Evolutionary conservation across 306 rosid species (phyloP), one percentile per base, ranked within the genome.

Genomic region (Malus fusca): DNA sequence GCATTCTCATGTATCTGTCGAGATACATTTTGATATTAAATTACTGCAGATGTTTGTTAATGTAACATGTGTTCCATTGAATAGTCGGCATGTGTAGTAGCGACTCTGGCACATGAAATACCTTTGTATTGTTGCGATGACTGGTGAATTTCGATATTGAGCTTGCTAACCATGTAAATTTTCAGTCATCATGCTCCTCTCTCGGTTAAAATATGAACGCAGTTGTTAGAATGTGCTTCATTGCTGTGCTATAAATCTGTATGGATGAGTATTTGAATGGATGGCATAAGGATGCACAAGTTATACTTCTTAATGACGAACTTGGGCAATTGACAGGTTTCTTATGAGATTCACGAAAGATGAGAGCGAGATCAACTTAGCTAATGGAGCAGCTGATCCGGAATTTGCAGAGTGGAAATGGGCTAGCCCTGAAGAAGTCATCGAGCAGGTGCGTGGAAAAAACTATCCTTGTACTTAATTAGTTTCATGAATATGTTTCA

Each of bases 371-470:
- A 71, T 95, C 82, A 92, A 95, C 88, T 82, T 95, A 80, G 88
- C 91, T 28, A 95, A 65, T 6, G 97, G 96, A 9, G 93, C 89
- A 84, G 97, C 96, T 35, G 98, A 95, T 17, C 87, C 90, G 12
- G 98, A 95, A 85, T 95, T 95, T 78, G 87, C 95, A 26, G 98
- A 95, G 74, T 95, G 98, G 98, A 95, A 95, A 83, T 95, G 98
- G 98, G 93, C 98, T 23, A 84, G 43, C 84, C 93, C 96, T 1
- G 89, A 85, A 59, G 97, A 92, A 83, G 98, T 95, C 76, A 79
- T 95, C 22, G 97, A 95, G 76, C 97, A 95, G 96, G 98, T 87
- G 66, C 30, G 78, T 68, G 53, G n/a, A 84, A 67, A 69, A 69
- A 46, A 4, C 33, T 14, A 11, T 58, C 21, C 25, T 55, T 74